Evolutionary conservation across 306 rosid genomes (phyloP), one percentile per base, ranked within the genome.

Genomic region (Abrus precatorius): DNA sequence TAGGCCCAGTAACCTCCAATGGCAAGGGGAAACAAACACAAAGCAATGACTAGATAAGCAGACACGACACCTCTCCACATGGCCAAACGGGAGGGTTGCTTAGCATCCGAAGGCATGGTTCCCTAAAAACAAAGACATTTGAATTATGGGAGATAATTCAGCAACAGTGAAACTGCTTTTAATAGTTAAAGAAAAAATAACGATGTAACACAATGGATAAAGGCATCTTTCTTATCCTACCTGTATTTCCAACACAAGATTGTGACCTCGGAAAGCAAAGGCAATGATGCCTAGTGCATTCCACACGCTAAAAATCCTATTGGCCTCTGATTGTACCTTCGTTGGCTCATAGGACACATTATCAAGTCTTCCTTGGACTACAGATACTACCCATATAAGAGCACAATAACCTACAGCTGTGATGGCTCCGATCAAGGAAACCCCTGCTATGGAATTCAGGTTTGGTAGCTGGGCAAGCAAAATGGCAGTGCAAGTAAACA

Each of bases 221-320:
- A 40, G 11, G n/a, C 9, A n/a, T 3, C 0, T 38, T 40, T 32
- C 48, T 30, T 0, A 41, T 5, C 5, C n/a, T 20, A 91, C 98
- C 92, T 91, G 95, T 75, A 94, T 89, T 84, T 94, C 97, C 12
- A 92, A 82, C 54, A 89, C 94, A 52, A 90, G 94, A 70, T 94
- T 90, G 86, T 94, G 97, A 76, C 95, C 95, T 81, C 97, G 88
- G 64, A 94, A 92, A 81, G 97, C 85, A 20, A 94, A 92, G 84
- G 92, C 91, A 72, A 86, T 85, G 4, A 92, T 88, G 14, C 97
- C 98, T 36, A 92, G 72, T 4, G 97, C 93, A 74, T 88, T 89
- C 76, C 81, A 89, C 44, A 82, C 76, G 3, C 65, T 53, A 60
- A 90, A 88, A 54, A 88, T 38, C 56, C 61, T 64, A 6, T 78